A percentile compares a stretch with the other conserved stretches of the same genome.
Evolutionary conservation across 352 stramenopile species (phyloP).

Genomic region (Globisporangium cederbergense): DNA sequence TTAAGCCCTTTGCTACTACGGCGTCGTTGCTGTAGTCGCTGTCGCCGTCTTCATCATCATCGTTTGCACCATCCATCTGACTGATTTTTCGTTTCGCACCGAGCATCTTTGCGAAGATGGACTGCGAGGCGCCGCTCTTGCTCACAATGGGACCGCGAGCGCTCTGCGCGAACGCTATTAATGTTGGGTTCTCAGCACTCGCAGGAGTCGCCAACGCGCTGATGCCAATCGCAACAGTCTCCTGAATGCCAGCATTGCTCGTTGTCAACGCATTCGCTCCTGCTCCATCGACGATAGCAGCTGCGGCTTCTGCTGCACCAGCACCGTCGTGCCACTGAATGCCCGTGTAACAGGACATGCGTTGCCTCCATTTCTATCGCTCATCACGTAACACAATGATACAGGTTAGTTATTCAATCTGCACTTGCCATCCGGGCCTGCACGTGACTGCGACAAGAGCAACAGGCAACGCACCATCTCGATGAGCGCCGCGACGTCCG

Average conservation of each 20-base stretch:
- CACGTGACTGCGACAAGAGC: not conserved
- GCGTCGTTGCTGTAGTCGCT: not conserved
- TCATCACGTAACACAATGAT: not conserved
- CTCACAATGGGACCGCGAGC: not conserved
- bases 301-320: not conserved
- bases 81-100: conserved; percentile 12
- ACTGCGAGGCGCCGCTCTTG: not conserved
- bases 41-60: conserved; percentile 1
- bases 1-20: not conserved
- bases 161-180: not conserved
- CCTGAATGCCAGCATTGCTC: not conserved
- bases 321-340: not conserved
- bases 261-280: not conserved
- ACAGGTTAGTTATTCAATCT: not conserved
- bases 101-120: conserved; percentile 16
- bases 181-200: not conserved
- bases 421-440: no score
- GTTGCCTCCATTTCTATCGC: conserved; percentile 38
- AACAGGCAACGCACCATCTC: conserved; percentile 24
- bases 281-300: not conserved
- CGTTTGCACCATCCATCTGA: conserved; percentile 11
- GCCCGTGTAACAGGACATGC: conserved; percentile 34
- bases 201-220: not conserved
- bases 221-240: not conserved
- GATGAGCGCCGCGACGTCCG: conserved; percentile 19